Percentiles rank a stretch among this genome's conserved stretches.
Evolutionary conservation across 176 grass and related monocot species (phyloP).

Genomic region (Saccharum spontaneum): DNA sequence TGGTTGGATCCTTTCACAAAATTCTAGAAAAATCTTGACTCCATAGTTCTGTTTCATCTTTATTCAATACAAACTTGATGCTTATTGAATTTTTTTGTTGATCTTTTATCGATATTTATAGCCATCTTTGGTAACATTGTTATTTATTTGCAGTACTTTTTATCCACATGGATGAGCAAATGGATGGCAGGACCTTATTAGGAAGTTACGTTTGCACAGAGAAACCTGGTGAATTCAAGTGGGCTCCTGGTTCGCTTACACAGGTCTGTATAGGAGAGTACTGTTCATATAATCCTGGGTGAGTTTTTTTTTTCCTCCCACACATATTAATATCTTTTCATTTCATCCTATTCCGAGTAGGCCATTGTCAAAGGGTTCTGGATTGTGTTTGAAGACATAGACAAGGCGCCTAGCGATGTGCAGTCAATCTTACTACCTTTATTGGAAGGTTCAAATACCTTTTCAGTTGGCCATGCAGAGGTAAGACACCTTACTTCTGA

Average conservation of each 20-base stretch:
- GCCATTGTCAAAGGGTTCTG: conserved; percentile 85
- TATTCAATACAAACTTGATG: not conserved
- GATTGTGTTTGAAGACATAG: conserved; percentile 96
- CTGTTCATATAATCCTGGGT: conserved; percentile 3
- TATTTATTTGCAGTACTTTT: conserved; percentile 70
- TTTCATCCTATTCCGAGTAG: conserved; percentile 35
- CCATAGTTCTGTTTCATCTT: not conserved
- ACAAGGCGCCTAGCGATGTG: conserved; percentile 91
- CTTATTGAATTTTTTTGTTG: not conserved
- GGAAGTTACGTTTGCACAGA: conserved; percentile 90
- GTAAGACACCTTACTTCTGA: conserved; percentile 37
- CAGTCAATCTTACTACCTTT: conserved; percentile 85
- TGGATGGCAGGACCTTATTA: conserved; percentile 91
- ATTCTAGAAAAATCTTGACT: not conserved
- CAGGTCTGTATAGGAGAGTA: conserved; percentile 56
- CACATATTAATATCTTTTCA: conserved; percentile 14
- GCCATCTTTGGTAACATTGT: not conserved
- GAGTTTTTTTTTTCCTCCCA: not conserved
- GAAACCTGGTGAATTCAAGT: conserved; percentile 89
- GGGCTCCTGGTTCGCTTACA: conserved; percentile 90
- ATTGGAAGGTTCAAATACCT: conserved; percentile 78
- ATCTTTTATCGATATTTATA: conserved; percentile 3
- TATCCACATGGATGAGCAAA: conserved; percentile 94
- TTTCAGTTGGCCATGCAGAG: conserved; percentile 81
- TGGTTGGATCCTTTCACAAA: not conserved